Evolutionary conservation across 768 basidiomycete genomes (phyloP), one percentile per base, ranked within the genome.

Genomic region (Lentinula guzmanii): DNA sequence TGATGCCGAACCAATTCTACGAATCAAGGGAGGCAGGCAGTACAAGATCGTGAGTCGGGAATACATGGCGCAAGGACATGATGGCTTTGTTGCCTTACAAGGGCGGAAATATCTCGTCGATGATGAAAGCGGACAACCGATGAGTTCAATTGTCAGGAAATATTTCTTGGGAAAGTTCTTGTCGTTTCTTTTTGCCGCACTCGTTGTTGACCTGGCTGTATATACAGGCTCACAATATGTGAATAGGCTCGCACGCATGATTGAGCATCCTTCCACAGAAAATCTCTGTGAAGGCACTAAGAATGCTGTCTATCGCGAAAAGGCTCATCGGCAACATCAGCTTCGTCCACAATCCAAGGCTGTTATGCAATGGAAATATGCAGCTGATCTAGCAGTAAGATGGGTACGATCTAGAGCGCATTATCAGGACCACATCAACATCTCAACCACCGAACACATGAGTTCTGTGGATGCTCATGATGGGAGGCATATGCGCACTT

Each of bases 11-110:
- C 76, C 76, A 18, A 77, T 95, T 66, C 75, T 76, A 67, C 82
- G 80, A 62, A 75, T 78, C 48, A 75, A 74, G 50, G 78, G 75
- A 2, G 85, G 84, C 1, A 77, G 79, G 65, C 86, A 75, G 63
- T 95, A 94, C 72, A 86, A 79, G 52, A 80, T 97, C 34, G 87
- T 95, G 37, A 93, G 91, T n/a, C 77, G 93, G 67, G 83, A 93
- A 60, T 97, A 95, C 67, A 81, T 95, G 88, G 85, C 87, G 2
- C 75, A 84, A 64, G 91, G 91, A 0, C 90, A 93, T 65, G 93
- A 95, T 66, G 94, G 94, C 0, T 97, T 86, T 72, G 72, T 74
- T 0, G 79, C 86, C 1, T 76, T 96, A 35, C 84, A 84, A 64
- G 85, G 83, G 18, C 78, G 83, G 21, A 78, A 78, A 61, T 86